These are phyloP conservation scores for Cercophora scortea DNA, from an alignment of 495 filamentous ascomycete genomes.

Conservation along the genomic window DNA sequence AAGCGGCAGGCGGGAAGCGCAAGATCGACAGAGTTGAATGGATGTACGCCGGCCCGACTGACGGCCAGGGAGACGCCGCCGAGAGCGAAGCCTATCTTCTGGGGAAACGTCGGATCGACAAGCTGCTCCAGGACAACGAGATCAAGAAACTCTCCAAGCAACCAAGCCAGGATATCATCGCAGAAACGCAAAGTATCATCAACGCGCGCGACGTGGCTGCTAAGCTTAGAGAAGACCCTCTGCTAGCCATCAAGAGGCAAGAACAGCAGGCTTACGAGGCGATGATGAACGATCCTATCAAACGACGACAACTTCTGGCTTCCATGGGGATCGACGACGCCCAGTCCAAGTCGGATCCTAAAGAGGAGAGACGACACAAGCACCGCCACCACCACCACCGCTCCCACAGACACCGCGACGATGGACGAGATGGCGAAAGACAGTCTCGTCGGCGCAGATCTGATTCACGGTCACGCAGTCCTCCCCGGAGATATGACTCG, in stretches of 20 bases:
- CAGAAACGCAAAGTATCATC: slow-evolving; percentile 49
- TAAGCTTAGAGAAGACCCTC: slow-evolving; percentile 83
- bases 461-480: slow-evolving; percentile 28
- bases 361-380: slow-evolving; percentile 42
- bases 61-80: slow-evolving; percentile 73
- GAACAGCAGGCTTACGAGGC: slow-evolving; percentile 88
- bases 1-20: slow-evolving; percentile 74
- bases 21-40: slow-evolving; percentile 80
- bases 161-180: slow-evolving; percentile 57
- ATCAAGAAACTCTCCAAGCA: slow-evolving; percentile 74
- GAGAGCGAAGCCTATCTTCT: slow-evolving; percentile 92
- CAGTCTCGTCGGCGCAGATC: slow-evolving; percentile 27
- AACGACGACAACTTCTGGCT: slow-evolving; percentile 59
- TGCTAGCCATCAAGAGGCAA: slow-evolving; percentile 84
- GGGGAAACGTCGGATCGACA: slow-evolving; percentile 85
- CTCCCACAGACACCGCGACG: slow-evolving; percentile 29
- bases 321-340: slow-evolving; percentile 47
- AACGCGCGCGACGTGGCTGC: slow-evolving; percentile 65
- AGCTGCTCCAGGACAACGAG: slow-evolving; percentile 77
- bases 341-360: slow-evolving; percentile 28
- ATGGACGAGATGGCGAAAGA: slow-evolving; percentile 22
- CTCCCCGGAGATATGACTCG: slow-evolving; percentile 20
- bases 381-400: slow-evolving; percentile 45
- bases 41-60: slow-evolving; percentile 90
- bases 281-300: slow-evolving; percentile 76